Percentiles rank a stretch among this genome's conserved stretches.
These are phyloP conservation scores for Phaeotremella skinneri DNA, from an alignment of 768 basidiomycete genomes.

Conservation along the genomic window DNA sequence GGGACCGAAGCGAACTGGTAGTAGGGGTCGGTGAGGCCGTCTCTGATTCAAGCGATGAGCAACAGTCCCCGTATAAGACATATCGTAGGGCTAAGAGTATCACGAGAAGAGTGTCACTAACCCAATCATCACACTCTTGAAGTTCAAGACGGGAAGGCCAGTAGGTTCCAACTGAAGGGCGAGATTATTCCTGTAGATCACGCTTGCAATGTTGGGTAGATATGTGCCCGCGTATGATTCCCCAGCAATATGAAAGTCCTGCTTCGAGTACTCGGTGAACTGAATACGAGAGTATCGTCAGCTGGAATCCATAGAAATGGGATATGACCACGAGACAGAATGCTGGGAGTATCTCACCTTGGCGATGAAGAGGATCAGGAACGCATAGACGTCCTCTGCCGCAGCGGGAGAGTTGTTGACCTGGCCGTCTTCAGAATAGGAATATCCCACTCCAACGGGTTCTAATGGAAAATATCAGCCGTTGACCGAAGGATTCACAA, in stretches of 20 bases:
- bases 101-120: slow-evolving; percentile 59
- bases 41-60: too few relatives aligned
- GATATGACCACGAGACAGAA: too few relatives aligned
- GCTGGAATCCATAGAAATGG: slow-evolving; percentile 66
- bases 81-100: not conserved
- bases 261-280: slow-evolving; percentile 47
- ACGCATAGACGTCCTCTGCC: slow-evolving; percentile 72
- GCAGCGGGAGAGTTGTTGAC: slow-evolving; percentile 80
- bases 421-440: slow-evolving; percentile 66
- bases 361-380: slow-evolving; percentile 48
- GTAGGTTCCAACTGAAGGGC: slow-evolving; percentile 43
- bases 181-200: slow-evolving; percentile 74
- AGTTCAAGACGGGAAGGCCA: slow-evolving; percentile 68
- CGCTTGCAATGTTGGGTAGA: slow-evolving; percentile 76
- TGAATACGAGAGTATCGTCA: slow-evolving; percentile 59
- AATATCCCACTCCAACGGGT: slow-evolving; percentile 86
- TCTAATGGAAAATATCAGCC: slow-evolving; percentile 30
- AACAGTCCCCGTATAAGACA: not conserved
- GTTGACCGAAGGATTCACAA: slow-evolving; percentile 11
- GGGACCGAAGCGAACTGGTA: slow-evolving; percentile 76
- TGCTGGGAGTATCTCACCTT: slow-evolving; percentile 75
- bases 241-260: slow-evolving; percentile 52
- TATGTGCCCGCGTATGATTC: slow-evolving; percentile 66
- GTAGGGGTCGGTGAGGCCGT: slow-evolving; percentile 69
- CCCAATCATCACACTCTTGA: slow-evolving; percentile 78